A percentile compares a stretch with the other conserved stretches of the same genome.
phyloP scores from a whole-genome alignment of 208 protist genomes.

The Acanthamoeba triangularis region DNA sequence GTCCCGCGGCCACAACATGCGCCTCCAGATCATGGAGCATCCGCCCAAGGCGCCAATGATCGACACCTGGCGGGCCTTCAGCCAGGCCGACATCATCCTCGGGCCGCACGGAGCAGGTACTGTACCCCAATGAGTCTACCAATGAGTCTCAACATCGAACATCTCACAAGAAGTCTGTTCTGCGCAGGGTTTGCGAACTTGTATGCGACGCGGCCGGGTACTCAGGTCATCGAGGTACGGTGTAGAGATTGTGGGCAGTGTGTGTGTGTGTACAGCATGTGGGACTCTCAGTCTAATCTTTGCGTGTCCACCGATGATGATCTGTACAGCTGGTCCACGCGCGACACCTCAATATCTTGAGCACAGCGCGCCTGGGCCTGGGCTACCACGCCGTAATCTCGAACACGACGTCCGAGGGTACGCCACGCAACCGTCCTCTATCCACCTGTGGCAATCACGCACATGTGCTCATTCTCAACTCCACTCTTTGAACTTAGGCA shows the following conservation, averaged over 20 bases:
- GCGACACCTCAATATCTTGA: conserved; percentile 13
- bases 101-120: conserved; percentile 4
- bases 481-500: background rate
- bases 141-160: background rate
- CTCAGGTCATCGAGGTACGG: background rate
- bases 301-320: background rate
- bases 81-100: background rate
- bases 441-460: no score
- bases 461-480: no score
- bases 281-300: background rate
- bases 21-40: background rate
- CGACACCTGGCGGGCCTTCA: background rate
- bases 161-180: background rate
- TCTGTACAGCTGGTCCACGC: background rate
- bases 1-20: background rate
- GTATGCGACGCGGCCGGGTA: background rate
- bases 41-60: background rate
- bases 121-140: background rate
- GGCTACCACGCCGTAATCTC: background rate
- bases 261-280: background rate
- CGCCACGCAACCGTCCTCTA: background rate
- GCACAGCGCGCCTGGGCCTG: background rate
- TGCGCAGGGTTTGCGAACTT: background rate
- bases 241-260: background rate
- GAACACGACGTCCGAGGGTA: background rate